phyloP scores from a whole-genome alignment of 2,329 filamentous ascomycete species.

The Nemania sp. region DNA sequence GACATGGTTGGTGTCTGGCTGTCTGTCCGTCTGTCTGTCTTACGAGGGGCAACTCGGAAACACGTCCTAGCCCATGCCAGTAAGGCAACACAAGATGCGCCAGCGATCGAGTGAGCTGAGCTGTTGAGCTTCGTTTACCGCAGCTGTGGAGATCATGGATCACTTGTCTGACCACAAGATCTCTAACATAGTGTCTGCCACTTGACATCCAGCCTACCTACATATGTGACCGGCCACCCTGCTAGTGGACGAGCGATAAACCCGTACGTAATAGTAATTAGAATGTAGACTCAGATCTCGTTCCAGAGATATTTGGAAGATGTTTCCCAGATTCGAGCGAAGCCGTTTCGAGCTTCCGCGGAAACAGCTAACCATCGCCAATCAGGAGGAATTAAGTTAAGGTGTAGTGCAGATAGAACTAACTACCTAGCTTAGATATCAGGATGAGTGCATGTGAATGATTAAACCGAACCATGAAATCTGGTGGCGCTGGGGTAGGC shows the following conservation, averaged over 20 bases:
- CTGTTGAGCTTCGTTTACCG: conserved; percentile 38
- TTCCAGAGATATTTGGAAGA: conserved; percentile 34
- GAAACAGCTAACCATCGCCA: conserved; percentile 39
- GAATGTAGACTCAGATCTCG: conserved; percentile 19
- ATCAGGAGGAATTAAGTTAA: conserved; percentile 35
- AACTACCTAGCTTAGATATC: conserved; percentile 36
- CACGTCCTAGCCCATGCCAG: conserved; percentile 42
- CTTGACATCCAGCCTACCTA: conserved; percentile 27
- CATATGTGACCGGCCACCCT: conserved; percentile 6
- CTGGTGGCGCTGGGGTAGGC: conserved; percentile 20
- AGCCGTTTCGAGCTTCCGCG: conserved; percentile 28
- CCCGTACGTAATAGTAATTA: conserved; percentile 4
- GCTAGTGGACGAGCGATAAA: conserved; percentile 1
- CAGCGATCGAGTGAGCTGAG: conserved; percentile 31
- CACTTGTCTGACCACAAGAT: conserved; percentile 41
- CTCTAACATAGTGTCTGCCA: conserved; percentile 39
- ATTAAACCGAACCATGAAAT: conserved; percentile 37
- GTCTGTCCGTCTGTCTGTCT: conserved; percentile 26
- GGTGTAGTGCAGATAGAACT: conserved; percentile 36
- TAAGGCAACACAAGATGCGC: conserved; percentile 36
- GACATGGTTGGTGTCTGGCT: conserved; percentile 39
- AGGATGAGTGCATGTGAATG: conserved; percentile 44
- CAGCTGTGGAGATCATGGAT: conserved; percentile 41
- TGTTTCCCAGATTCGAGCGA: conserved; percentile 31
- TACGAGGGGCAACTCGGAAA: conserved; percentile 47